phyloP scores from a whole-genome alignment of 768 basidiomycete genomes.

The Mycena vulgaris region DNA sequence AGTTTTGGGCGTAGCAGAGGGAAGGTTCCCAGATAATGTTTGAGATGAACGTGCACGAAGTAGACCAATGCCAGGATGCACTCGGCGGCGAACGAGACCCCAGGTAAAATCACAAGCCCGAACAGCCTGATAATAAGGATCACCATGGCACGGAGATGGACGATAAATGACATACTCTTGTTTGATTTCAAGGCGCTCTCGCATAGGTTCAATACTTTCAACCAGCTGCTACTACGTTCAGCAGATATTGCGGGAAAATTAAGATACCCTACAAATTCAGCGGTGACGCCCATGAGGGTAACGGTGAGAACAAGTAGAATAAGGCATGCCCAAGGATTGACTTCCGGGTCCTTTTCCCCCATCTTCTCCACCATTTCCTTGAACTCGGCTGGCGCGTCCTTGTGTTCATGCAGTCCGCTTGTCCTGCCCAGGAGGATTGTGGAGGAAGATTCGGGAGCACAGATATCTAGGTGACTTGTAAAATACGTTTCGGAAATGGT shows the following conservation, averaged over 20 bases:
- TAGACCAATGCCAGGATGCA: slow-evolving; percentile 72
- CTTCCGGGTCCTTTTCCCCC: slow-evolving; percentile 62
- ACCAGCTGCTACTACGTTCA: slow-evolving; percentile 66
- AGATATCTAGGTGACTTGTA: slow-evolving; percentile 62
- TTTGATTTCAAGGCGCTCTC: slow-evolving; percentile 57
- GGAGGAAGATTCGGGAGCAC: slow-evolving; percentile 75
- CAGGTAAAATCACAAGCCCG: slow-evolving; percentile 78
- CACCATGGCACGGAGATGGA: slow-evolving; percentile 17
- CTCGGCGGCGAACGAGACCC: slow-evolving; percentile 82
- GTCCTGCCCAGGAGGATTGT: slow-evolving; percentile 76
- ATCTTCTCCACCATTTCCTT: slow-evolving; percentile 57
- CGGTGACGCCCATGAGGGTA: slow-evolving; percentile 75
- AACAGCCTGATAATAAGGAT: slow-evolving; percentile 67
- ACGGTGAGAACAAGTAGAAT: slow-evolving; percentile 66
- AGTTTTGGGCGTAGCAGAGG: slow-evolving; percentile 59
- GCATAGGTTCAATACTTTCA: slow-evolving; percentile 71
- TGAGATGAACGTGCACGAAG: slow-evolving; percentile 65
- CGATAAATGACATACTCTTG: slow-evolving; percentile 63
- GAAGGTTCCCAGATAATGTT: slow-evolving; percentile 44
- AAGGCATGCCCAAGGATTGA: slow-evolving; percentile 77
- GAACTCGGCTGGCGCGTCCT: slow-evolving; percentile 61
- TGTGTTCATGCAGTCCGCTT: slow-evolving; percentile 58
- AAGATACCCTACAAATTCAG: slow-evolving; percentile 72
- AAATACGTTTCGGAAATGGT: not conserved
- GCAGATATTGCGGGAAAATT: not conserved